phyloP scores from a whole-genome alignment of 2,329 filamentous ascomycete species.

The Curvularia hawaiiensis region DNA sequence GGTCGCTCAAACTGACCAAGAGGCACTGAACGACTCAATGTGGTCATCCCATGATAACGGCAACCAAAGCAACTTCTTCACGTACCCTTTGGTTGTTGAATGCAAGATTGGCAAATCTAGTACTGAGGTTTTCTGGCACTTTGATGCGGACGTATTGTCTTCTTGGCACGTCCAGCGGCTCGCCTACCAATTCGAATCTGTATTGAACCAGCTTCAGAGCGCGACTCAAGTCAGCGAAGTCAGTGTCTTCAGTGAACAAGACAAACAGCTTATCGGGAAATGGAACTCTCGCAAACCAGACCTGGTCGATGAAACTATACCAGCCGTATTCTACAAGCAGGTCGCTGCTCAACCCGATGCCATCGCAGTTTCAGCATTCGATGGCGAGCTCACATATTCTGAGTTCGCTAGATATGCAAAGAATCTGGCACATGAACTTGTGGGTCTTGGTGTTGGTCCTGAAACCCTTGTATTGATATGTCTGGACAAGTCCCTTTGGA shows the following conservation, averaged over 20 bases:
- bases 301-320: constrained; percentile 32
- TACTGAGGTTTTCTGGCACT: constrained; percentile 34
- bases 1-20: constrained; percentile 54
- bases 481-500: constrained; percentile 46
- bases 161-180: constrained; percentile 37
- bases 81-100: constrained; percentile 41
- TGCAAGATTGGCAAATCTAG: constrained; percentile 29
- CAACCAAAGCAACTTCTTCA: constrained; percentile 41
- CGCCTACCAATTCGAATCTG: constrained; percentile 36
- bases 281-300: constrained; percentile 33
- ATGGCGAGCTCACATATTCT: constrained; percentile 38
- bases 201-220: constrained; percentile 34
- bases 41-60: constrained; percentile 38
- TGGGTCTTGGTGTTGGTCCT: constrained; percentile 39
- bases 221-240: constrained; percentile 30
- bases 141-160: constrained; percentile 36
- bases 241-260: constrained; percentile 34
- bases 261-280: constrained; percentile 28
- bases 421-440: constrained; percentile 36
- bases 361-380: constrained; percentile 35
- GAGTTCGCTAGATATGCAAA: constrained; percentile 31
- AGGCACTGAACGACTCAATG: constrained; percentile 30
- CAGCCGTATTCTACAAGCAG: constrained; percentile 31
- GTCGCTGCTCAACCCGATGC: constrained; percentile 24
- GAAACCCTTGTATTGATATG: constrained; percentile 44